These are phyloP conservation scores for Ophiostoma tasmaniense DNA, from an alignment of 2,329 filamentous ascomycete species.

Conservation along the genomic window DNA sequence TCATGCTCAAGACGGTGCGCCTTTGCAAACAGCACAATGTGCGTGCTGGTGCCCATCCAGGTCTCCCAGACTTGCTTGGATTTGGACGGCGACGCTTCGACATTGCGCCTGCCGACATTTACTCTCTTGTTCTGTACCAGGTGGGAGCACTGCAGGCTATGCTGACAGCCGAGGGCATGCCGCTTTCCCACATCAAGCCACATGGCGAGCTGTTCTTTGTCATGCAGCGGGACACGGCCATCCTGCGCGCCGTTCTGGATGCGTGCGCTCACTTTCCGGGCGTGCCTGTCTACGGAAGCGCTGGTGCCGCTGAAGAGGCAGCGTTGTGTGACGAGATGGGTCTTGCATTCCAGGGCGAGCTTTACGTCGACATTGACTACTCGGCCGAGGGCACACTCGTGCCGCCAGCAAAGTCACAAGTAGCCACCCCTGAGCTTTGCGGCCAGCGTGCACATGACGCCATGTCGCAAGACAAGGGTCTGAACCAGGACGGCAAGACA, in stretches of 20 bases:
- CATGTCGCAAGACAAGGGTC: constrained; percentile 19
- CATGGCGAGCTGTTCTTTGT: constrained; percentile 32
- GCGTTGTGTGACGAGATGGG: constrained; percentile 23
- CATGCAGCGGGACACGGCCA: constrained; percentile 9
- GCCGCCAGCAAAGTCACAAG: constrained; percentile 20
- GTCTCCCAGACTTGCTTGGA: constrained; percentile 55
- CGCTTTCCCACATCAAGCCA: constrained; percentile 54
- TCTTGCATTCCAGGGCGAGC: constrained; percentile 21
- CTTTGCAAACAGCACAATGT: constrained; percentile 50
- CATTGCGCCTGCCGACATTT: constrained; percentile 47
- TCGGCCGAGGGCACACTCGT: constrained; percentile 21
- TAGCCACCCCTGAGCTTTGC: constrained; percentile 21
- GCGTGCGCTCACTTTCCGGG: constrained; percentile 6
- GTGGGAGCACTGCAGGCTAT: constrained; percentile 54
- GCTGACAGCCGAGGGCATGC: constrained; percentile 46
- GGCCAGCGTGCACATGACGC: constrained; percentile 20
- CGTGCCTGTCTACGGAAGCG: constrained; percentile 4
- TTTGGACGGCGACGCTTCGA: constrained; percentile 57
- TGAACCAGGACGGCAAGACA: constrained; percentile 17
- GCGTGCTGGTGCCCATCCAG: constrained; percentile 53
- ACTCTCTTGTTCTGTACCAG: constrained; percentile 52
- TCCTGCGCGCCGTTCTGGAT: constrained; percentile 7
- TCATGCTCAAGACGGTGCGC: constrained; percentile 53
- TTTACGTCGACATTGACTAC: constrained; percentile 23
- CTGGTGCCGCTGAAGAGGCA: neutral